Evolutionary conservation across 495 filamentous ascomycete species (phyloP).

Genomic region (Podospora appendiculata): DNA sequence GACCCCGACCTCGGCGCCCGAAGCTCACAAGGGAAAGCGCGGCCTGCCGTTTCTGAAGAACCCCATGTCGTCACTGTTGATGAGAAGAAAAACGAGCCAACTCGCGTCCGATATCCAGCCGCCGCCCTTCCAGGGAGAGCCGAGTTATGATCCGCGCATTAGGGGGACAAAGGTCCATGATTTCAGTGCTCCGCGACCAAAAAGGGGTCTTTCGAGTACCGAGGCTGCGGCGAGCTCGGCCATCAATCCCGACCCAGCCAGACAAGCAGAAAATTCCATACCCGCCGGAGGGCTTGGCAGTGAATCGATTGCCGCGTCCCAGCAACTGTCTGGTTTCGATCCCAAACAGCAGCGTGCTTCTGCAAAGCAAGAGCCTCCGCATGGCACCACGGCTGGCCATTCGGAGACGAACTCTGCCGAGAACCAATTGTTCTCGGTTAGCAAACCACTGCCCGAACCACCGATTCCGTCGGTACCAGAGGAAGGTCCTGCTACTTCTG

Average conservation of each 20-base stretch:
- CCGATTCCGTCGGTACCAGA: constrained; percentile 27
- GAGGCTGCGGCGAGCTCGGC: constrained; percentile 4
- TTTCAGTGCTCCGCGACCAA: constrained; percentile 76
- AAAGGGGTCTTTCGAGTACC: constrained; percentile 34
- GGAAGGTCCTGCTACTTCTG: constrained; percentile 19
- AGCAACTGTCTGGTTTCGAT: too few species aligned
- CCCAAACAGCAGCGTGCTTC: too few species aligned
- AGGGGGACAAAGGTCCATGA: constrained; percentile 80
- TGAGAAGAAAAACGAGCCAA: constrained; percentile 34
- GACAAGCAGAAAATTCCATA: too few species aligned
- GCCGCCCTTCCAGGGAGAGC: constrained; percentile 37
- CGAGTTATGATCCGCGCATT: constrained; percentile 72
- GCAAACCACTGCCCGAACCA: constrained; percentile 7
- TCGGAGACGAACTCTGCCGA: neutral
- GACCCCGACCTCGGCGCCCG: constrained; percentile 48
- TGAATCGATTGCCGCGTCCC: too few species aligned
- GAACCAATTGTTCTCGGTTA: neutral
- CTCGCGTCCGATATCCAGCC: constrained; percentile 39
- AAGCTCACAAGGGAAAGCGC: constrained; percentile 46
- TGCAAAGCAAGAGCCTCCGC: too few species aligned
- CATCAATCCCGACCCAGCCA: too few species aligned
- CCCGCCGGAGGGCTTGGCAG: too few species aligned
- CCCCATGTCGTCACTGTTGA: constrained; percentile 37
- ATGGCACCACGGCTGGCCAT: neutral
- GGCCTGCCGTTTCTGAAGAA: constrained; percentile 44